A percentile compares a stretch with the other conserved stretches of the same genome.
Conservation (phyloP, 2,329 filamentous ascomycete species). For the Onygenales sp. region DNA sequence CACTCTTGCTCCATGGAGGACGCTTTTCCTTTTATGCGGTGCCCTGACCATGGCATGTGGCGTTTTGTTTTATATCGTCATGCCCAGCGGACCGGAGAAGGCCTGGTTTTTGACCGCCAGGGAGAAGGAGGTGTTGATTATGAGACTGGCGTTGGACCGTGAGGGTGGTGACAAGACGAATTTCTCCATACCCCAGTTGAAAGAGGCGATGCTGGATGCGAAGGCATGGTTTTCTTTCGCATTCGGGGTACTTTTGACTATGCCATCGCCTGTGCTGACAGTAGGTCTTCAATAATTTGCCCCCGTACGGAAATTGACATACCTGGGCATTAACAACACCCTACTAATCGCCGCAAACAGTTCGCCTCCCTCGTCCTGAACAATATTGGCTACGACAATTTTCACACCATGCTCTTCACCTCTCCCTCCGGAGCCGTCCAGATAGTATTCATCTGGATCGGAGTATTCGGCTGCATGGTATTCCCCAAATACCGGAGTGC, state of each 20-base stretch:
- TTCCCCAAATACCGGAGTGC: slow-evolving; percentile 33
- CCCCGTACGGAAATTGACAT: neutral
- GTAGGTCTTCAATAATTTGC: slow-evolving; percentile 12
- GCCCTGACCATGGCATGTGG: slow-evolving; percentile 36
- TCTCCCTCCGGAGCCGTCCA: slow-evolving; percentile 39
- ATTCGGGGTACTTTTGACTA: slow-evolving; percentile 39
- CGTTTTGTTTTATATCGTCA: slow-evolving; percentile 36
- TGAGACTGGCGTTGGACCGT: slow-evolving; percentile 27
- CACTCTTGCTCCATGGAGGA: slow-evolving; percentile 37
- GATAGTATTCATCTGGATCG: slow-evolving; percentile 39
- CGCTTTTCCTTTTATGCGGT: slow-evolving; percentile 43
- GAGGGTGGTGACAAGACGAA: slow-evolving; percentile 35
- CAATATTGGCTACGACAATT: slow-evolving; percentile 35
- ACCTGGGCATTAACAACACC: neutral
- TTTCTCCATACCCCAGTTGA: slow-evolving; percentile 36
- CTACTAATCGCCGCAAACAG: slow-evolving; percentile 13
- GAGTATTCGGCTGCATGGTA: slow-evolving; percentile 27
- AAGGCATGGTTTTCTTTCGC: slow-evolving; percentile 38
- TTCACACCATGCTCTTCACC: slow-evolving; percentile 39
- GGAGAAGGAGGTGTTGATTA: slow-evolving; percentile 34
- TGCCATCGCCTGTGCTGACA: slow-evolving; percentile 38
- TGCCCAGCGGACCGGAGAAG: slow-evolving; percentile 38
- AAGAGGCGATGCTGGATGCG: slow-evolving; percentile 35
- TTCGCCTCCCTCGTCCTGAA: slow-evolving; percentile 44
- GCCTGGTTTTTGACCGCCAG: slow-evolving; percentile 41